Evolutionary conservation across 306 rosid species (phyloP), one percentile per base, ranked within the genome.

Genomic region (Fagus sylvatica): DNA sequence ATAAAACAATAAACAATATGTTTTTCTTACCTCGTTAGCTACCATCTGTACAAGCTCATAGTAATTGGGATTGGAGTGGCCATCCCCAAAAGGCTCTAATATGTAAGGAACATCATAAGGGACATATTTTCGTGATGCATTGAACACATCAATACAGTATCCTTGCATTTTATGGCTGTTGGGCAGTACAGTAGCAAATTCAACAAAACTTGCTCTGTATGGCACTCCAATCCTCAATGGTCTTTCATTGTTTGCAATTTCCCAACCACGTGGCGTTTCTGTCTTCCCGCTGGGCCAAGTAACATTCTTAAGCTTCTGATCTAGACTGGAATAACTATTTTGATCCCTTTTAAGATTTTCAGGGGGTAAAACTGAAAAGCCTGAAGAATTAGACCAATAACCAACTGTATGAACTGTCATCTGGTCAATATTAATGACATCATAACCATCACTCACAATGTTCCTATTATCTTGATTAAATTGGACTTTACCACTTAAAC

Each of bases 161-260:
- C 99, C 99, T 67, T 66, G 74, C 65, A 93, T 78, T 62, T 76
- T 76, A 67, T 85, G 83, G 85, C 81, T 78, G 54, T 75, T 77
- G 33, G 66, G 73, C 78, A 70, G 5, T 74, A 72, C 91, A 73
- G 98, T 88, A 72, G 90, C 96, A 32, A 93, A 95, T 75, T 95
- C 97, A 81, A 89, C 84, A 77, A 93, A 95, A 85, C 99, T 91
- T 67, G 86, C 93, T 85, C 99, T 86, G 64, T 60, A 85, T 64
- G 99, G 99, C 73, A 95, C 99, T 75, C 90, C 96, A 80, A 95
- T 89, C 78, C 85, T 88, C 88, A 95, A 81, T 6, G 99, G 97
- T 69, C 87, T 90, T 57, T 82, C 91, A 75, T 84, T 49, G 68
- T 79, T 84, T 56, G 99, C 97, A 82, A 95, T 73, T 77, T 82